phyloP scores from a whole-genome alignment of 495 filamentous ascomycete genomes.

The Apiosordaria backusii region DNA sequence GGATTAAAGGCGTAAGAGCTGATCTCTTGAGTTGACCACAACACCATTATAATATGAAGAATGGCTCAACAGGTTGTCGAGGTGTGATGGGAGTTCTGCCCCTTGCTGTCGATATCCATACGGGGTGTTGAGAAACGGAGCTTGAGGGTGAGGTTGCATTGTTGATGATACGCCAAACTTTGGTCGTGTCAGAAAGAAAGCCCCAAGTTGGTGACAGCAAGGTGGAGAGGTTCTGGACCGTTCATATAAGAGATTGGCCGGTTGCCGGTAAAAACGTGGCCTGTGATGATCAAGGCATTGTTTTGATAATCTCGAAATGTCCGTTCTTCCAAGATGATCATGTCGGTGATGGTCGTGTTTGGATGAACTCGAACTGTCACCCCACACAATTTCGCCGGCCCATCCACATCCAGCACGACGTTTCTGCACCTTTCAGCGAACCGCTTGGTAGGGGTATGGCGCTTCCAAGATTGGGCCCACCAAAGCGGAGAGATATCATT shows the following conservation, averaged over 20 bases:
- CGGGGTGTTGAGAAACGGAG: no score
- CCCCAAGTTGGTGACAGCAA: background rate
- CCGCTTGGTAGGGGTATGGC: slow-evolving; percentile 10
- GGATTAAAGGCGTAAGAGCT: no score
- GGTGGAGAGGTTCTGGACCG: background rate
- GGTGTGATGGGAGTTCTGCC: background rate
- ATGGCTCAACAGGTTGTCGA: background rate
- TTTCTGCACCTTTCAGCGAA: background rate
- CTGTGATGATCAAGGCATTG: background rate
- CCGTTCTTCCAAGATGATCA: no score
- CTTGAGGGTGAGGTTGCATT: background rate
- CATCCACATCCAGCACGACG: background rate
- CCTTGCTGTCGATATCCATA: no score
- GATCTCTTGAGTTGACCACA: no score
- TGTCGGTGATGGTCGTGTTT: background rate
- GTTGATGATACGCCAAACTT: background rate
- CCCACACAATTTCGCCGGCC: background rate
- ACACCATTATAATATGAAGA: no score
- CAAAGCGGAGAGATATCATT: background rate
- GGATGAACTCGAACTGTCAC: background rate
- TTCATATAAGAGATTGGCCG: background rate
- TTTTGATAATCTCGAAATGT: background rate
- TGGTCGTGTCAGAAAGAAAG: background rate
- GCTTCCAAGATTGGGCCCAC: slow-evolving; percentile 26
- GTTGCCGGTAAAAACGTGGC: background rate